Evolutionary conservation across 2,329 filamentous ascomycete genomes (phyloP).

Genomic region (Paecilomyces sp.): DNA sequence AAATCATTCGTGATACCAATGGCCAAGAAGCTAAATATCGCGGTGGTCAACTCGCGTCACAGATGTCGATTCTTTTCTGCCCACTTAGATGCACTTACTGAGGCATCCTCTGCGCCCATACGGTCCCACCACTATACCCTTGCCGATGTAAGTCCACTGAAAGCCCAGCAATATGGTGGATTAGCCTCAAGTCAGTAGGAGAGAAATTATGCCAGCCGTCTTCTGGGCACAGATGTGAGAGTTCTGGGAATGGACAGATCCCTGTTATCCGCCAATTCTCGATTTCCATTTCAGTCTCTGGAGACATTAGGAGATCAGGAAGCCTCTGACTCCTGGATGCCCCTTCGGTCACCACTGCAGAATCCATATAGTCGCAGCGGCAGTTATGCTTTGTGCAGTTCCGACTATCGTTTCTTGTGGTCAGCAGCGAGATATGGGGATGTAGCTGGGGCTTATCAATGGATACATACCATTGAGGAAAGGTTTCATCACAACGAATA

Average conservation of each 20-base stretch:
- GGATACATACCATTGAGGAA: conserved; percentile 80
- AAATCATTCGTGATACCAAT: conserved; percentile 76
- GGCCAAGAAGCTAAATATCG: conserved; percentile 60
- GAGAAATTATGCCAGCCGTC: conserved; percentile 67
- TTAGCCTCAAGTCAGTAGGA: conserved; percentile 73
- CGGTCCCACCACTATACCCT: conserved; percentile 73
- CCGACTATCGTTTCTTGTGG: conserved; percentile 50
- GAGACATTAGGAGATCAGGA: conserved; percentile 71
- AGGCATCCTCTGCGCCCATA: conserved; percentile 90
- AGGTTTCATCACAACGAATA: conserved; percentile 95
- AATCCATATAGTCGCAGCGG: conserved; percentile 95
- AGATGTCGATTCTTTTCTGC: background rate
- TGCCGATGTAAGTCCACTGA: conserved; percentile 73
- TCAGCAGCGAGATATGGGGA: background rate
- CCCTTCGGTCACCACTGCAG: conserved; percentile 55
- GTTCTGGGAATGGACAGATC: conserved; percentile 74
- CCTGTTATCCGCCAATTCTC: conserved; percentile 78
- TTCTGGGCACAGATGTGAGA: conserved; percentile 65
- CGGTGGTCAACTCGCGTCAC: conserved; percentile 10
- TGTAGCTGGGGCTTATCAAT: background rate
- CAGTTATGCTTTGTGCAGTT: conserved; percentile 99
- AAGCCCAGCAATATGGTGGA: conserved; percentile 83
- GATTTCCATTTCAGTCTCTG: conserved; percentile 74
- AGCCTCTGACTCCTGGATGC: conserved; percentile 45
- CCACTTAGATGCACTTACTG: conserved; percentile 55